Evolutionary conservation across 805 yeast species (phyloP), one percentile per base, ranked within the genome.

Genomic region (Myxozyma lipomycoides): DNA sequence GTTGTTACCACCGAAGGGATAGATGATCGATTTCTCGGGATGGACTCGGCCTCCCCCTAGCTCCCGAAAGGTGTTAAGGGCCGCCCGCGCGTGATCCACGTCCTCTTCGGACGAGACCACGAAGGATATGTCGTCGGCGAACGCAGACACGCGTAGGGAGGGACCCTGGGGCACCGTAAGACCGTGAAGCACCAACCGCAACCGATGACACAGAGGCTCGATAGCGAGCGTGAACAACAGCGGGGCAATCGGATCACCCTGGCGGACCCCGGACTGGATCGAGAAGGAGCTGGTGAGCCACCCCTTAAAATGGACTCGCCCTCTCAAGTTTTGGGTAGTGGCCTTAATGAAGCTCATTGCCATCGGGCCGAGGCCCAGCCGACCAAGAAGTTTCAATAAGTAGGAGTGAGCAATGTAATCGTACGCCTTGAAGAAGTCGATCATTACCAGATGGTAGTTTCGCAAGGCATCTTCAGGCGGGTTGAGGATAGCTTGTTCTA

Each of bases 41-140:
- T 28, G 10, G 34, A 28, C 12, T 10, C 15, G 34, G 10, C 34
- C 34, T 28, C 34, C 34, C 15, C 34, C 34, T 15, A 28, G 34
- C 15, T 28, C 34, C 10, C 15, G 34, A 28, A 28, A 28, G 15
- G 34, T 15, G 34, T 28, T 15, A 15, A 28, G 34, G 15, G 34
- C 10, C 10, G 43, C 15, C 30, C 23, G 7, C 15, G 26, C 43
- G 12, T 7, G 19, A n/a, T 19, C 43, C 7, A 17, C 43, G n/a
- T 23, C 43, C 9, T 9, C 26, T 6, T 24, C 26, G 6, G 25
- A 18, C 22, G 43, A 21, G 26, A 40, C n/a, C 12, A 9, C 26
- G 23, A 40, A 40, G 22, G 25, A 40, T 19, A 40, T 12, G 26
- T 40, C 43, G n/a, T 40, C 43, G 15, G 43, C 43, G 22, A 40